phyloP scores from a whole-genome alignment of 2,329 filamentous ascomycete genomes.

The Fusarium guadeloupense region DNA sequence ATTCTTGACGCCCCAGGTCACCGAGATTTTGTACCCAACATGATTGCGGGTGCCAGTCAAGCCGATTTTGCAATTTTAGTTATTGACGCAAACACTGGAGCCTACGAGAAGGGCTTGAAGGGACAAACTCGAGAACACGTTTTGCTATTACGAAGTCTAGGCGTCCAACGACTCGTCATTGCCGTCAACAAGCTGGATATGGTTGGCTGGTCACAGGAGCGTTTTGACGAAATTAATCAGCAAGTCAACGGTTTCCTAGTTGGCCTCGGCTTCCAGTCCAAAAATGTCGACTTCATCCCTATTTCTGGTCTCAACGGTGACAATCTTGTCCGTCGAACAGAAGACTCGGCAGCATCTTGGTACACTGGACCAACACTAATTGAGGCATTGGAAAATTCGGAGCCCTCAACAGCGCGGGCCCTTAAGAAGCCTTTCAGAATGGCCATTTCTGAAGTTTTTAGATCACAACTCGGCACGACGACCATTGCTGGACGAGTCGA shows the following conservation, averaged over 20 bases:
- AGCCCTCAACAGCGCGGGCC: slow-evolving; percentile 71
- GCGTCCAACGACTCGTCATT: slow-evolving; percentile 86
- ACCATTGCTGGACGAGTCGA: slow-evolving; percentile 89
- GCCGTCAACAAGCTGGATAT: slow-evolving; percentile 96
- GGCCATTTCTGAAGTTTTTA: slow-evolving; percentile 88
- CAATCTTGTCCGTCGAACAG: slow-evolving; percentile 75
- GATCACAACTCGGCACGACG: slow-evolving; percentile 80
- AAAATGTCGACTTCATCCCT: slow-evolving; percentile 86
- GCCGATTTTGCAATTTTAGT: slow-evolving; percentile 96
- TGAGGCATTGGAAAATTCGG: slow-evolving; percentile 84
- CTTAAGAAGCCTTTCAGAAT: slow-evolving; percentile 84
- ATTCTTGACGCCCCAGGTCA: slow-evolving; percentile 96
- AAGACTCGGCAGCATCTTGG: slow-evolving; percentile 72
- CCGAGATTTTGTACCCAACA: slow-evolving; percentile 96
- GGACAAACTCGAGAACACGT: slow-evolving; percentile 97
- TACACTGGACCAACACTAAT: slow-evolving; percentile 83
- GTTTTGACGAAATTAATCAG: slow-evolving; percentile 85
- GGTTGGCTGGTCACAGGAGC: slow-evolving; percentile 80
- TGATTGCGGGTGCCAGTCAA: slow-evolving; percentile 96
- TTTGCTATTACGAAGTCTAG: slow-evolving; percentile 87
- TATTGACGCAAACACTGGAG: slow-evolving; percentile 88
- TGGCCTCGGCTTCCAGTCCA: slow-evolving; percentile 81
- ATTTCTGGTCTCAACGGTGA: slow-evolving; percentile 90
- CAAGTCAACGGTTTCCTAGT: slow-evolving; percentile 86
- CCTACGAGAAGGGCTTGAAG: slow-evolving; percentile 91